Conservation (phyloP, 2,329 filamentous ascomycete genomes). For the Colletotrichum sp. region DNA sequence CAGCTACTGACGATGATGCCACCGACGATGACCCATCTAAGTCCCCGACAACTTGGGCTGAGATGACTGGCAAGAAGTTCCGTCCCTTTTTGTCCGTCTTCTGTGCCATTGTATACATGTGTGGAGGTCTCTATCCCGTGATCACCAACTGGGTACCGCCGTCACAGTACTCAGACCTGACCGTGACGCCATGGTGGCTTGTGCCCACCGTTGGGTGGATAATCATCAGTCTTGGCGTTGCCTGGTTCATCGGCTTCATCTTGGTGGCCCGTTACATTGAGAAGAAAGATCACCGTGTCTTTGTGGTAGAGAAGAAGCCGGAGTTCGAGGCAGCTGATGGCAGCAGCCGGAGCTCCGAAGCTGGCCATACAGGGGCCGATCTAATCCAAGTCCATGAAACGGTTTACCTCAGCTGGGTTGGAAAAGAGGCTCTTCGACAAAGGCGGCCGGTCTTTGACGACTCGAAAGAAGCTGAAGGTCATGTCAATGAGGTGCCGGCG, state of each 20-base stretch:
- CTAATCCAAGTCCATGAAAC: constrained; percentile 41
- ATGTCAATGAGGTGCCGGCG: not conserved
- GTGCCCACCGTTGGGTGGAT: constrained; percentile 35
- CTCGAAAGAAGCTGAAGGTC: not conserved
- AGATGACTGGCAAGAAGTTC: constrained; percentile 35
- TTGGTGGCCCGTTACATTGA: constrained; percentile 32
- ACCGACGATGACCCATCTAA: constrained; percentile 5
- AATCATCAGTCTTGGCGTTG: constrained; percentile 29
- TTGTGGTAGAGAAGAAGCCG: constrained; percentile 37
- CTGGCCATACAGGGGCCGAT: constrained; percentile 18
- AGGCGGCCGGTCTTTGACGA: constrained; percentile 7
- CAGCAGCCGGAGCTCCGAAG: not conserved
- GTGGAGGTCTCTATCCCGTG: constrained; percentile 37
- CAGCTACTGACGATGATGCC: constrained; percentile 8
- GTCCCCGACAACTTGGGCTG: constrained; percentile 29
- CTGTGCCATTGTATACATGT: constrained; percentile 32
- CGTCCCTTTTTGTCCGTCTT: constrained; percentile 34
- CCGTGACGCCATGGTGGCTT: constrained; percentile 31
- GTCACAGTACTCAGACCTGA: not conserved
- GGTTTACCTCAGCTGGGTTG: constrained; percentile 39
- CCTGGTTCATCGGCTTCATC: constrained; percentile 40
- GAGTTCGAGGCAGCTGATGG: constrained; percentile 35
- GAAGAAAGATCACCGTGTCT: constrained; percentile 33
- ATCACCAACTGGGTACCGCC: constrained; percentile 37
- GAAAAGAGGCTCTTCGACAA: constrained; percentile 28